phyloP scores from a whole-genome alignment of 208 protist genomes.

The Blastocrithidia nonstop region DNA sequence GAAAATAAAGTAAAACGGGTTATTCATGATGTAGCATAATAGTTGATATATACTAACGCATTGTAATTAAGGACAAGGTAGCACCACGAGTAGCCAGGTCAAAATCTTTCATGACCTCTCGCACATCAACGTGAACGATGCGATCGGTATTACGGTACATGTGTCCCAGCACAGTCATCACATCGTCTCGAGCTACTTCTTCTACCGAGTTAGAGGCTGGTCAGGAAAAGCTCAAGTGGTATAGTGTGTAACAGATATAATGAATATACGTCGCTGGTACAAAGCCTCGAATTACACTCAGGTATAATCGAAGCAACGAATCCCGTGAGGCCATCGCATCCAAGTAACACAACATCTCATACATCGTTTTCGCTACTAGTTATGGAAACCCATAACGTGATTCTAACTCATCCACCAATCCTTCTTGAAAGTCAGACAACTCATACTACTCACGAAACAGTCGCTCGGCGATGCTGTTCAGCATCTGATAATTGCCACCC shows the following conservation, averaged over 20 bases:
- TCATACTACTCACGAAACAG: conserved; percentile 67
- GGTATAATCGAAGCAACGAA: conserved; percentile 41
- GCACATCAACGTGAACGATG: conserved; percentile 37
- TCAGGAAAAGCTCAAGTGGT: conserved; percentile 75
- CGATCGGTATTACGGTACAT: conserved; percentile 45
- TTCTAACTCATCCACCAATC: conserved; percentile 75
- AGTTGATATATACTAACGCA: conserved; percentile 58
- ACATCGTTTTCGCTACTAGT: conserved; percentile 74
- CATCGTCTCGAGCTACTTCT: conserved; percentile 38
- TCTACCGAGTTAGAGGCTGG: conserved; percentile 51
- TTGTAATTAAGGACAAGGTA: conserved; percentile 45
- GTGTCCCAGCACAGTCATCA: conserved; percentile 54
- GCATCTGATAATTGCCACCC: conserved; percentile 51
- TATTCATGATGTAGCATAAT: conserved; percentile 74
- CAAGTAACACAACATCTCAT: conserved; percentile 83
- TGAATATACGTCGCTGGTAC: conserved; percentile 67
- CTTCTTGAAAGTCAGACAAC: conserved; percentile 78
- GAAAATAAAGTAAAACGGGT: conserved; percentile 54
- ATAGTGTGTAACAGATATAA: conserved; percentile 65
- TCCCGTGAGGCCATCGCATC: conserved; percentile 43
- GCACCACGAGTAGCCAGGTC: conserved; percentile 61
- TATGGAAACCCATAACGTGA: conserved; percentile 68
- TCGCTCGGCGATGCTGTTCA: conserved; percentile 44
- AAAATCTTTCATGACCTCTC: conserved; percentile 54
- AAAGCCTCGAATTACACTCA: conserved; percentile 72